Base-by-base conservation (phyloP, 2,329 filamentous ascomycete species). In the Fusarium equiseti region DNA sequence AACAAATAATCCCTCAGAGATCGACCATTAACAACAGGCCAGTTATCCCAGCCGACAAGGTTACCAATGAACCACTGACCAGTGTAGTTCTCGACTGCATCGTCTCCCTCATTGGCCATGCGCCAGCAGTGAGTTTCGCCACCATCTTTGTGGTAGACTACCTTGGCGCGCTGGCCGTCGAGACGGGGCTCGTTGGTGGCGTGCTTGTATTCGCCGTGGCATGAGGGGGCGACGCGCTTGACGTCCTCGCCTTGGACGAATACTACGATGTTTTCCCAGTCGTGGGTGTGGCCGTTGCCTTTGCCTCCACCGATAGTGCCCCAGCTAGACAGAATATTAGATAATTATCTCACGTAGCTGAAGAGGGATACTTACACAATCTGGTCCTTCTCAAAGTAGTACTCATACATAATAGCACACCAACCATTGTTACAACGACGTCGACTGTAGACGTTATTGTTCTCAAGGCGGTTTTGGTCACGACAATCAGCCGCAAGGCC, bases 131-230 rank as follows among this genome's bases (percentile, higher is more conserved):
- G 80, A 18, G 80, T 81, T 13, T 59, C 65, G 3, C 45, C 64
- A 8, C 76, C 75, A 50, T 81, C 79, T 69, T 82, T 82, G 68
- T 81, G 80, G 68, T 81, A 82, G 9, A 81, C 78, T 2, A 82
- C 66, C 75, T 81, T 81, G 43, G 79, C 77, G 16, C 78, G 79
- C 12, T 72, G 58, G 11, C 50, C 64, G 2, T 72, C 68, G 2
- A 65, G 54, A 5, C 58, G 68, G 4, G 59, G 52, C 3, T 49
- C 32, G 11, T 63, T 52, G 4, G 68, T 56, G 6, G 64, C 45
- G 18, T 46, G 22, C 2, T 71, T 8, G 26, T 70, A 70, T 8
- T 63, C 42, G 1, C 63, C 63, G 2, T 70, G 68, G 31, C 52
- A 58, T 2, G 68, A 70, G 2, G 63, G 57, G 1, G 68, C 68